Base-by-base conservation (phyloP, 805 yeast genomes). In the Danielozyma ontarioensis region DNA sequence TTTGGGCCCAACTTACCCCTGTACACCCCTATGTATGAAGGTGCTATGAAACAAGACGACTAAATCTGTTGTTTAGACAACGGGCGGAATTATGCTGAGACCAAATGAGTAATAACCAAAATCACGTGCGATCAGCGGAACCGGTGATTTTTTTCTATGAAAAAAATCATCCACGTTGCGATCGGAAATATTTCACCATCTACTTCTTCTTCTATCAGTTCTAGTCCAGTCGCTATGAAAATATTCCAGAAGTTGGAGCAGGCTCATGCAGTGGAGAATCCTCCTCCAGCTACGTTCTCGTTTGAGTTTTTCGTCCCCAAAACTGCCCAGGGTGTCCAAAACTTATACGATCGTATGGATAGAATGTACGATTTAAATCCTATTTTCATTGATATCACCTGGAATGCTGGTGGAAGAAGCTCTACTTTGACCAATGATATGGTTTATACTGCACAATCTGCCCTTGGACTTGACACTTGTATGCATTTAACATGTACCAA, bases 401-500 rank as follows among this genome's bases (percentile, higher is more conserved):
- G 98, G 98, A 90, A 90, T 52, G 98, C 98, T 3, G 98, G 98
- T 26, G 97, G 97, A 4, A 72, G 94, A 30, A 62, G 83, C 31
- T 80, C 94, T 4, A 77, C 78, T 27, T 64, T 88, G 42, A 88
- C 98, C 16, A 83, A 88, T 23, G 97, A 93, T 45, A 81, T 93
- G 75, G 94, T 93, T 4, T 76, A 87, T 46, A 87, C 95, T 3
- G 77, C 97, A 1, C 95, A 89, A 47, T 79, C 89, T 2, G 89
- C 87, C 3, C 68, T 89, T 35, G 97, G 97, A 6, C 67, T 90
- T 40, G 97, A 90, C 51, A 90, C 97, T 0, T 93, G 97, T 57
- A 89, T 93, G 96, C 98, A 93, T 59, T 70, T 93, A 61, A 93
- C 98, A 2, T 93, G 98, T 53, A 88, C 97, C 13, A 90, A 89